Percentiles rank a stretch among this genome's conserved stretches.
Conservation (phyloP, 2,329 filamentous ascomycete species). For the Colletotrichum cuscutae region DNA sequence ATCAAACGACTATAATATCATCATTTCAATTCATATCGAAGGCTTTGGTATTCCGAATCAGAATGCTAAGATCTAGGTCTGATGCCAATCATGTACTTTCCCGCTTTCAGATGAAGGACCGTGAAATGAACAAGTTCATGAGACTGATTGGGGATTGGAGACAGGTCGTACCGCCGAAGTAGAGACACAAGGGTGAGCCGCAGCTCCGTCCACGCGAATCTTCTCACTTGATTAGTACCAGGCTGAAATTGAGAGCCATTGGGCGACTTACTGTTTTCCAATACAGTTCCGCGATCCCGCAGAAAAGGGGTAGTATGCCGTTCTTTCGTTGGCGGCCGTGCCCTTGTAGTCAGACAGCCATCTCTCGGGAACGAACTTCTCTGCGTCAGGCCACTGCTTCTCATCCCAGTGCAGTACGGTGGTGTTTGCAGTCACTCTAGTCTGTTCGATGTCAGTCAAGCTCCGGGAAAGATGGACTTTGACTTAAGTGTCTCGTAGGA, state of each 20-base stretch:
- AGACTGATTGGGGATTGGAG: neutral
- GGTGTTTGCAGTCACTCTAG: constrained; percentile 11
- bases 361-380: neutral
- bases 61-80: neutral
- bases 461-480: neutral
- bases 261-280: neutral
- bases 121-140: constrained; percentile 1
- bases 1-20: neutral
- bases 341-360: constrained; percentile 15
- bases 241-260: neutral
- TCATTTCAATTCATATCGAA: neutral
- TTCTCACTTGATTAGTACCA: neutral
- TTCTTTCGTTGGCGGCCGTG: neutral
- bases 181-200: neutral
- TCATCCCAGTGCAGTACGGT: neutral
- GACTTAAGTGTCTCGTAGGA: too few relatives aligned
- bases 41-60: neutral
- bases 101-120: neutral
- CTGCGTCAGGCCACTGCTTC: constrained; percentile 3
- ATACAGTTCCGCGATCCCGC: neutral
- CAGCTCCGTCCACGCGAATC: neutral
- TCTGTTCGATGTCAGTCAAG: neutral
- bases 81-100: constrained; percentile 3
- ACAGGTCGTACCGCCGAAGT: neutral
- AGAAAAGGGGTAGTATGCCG: neutral